Evolutionary conservation across 208 protist genomes (phyloP).

Genomic region (Porcisia deanei): DNA sequence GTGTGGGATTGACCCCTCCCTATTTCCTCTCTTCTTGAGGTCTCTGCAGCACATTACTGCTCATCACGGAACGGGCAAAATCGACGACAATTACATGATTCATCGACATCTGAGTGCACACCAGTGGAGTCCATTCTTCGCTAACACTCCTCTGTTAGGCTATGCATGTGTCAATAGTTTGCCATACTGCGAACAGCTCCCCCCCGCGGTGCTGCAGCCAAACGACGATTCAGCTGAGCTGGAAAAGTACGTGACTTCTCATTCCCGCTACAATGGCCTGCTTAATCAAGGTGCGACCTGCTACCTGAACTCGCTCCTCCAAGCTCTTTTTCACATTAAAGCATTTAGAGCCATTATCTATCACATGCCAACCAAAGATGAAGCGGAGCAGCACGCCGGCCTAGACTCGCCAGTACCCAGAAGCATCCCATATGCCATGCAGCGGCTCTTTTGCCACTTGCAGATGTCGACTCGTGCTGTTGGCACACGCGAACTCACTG

Average conservation of each 20-base stretch:
- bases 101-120: conserved; percentile 74
- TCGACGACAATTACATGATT: conserved; percentile 66
- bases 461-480: conserved; percentile 66
- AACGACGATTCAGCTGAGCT: conserved; percentile 17
- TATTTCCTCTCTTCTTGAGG: conserved; percentile 80
- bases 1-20: conserved; percentile 67
- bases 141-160: conserved; percentile 55
- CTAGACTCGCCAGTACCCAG: conserved; percentile 36
- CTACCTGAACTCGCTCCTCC: conserved; percentile 92
- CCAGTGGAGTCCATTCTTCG: conserved; percentile 57
- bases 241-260: conserved; percentile 12
- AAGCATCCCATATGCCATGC: conserved; percentile 90
- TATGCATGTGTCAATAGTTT: conserved; percentile 62
- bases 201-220: neutral
- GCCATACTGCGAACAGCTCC: conserved; percentile 40
- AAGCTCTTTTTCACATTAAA: conserved; percentile 89
- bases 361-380: conserved; percentile 88
- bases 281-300: conserved; percentile 93
- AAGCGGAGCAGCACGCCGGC: conserved; percentile 44
- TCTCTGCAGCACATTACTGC: conserved; percentile 80
- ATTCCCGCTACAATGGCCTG: conserved; percentile 74
- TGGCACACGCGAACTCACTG: conserved; percentile 89
- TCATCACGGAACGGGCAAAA: conserved; percentile 42
- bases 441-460: conserved; percentile 87
- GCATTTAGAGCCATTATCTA: conserved; percentile 88